phyloP scores from a whole-genome alignment of 805 yeast genomes.

The Saccharomycopsis vini region DNA sequence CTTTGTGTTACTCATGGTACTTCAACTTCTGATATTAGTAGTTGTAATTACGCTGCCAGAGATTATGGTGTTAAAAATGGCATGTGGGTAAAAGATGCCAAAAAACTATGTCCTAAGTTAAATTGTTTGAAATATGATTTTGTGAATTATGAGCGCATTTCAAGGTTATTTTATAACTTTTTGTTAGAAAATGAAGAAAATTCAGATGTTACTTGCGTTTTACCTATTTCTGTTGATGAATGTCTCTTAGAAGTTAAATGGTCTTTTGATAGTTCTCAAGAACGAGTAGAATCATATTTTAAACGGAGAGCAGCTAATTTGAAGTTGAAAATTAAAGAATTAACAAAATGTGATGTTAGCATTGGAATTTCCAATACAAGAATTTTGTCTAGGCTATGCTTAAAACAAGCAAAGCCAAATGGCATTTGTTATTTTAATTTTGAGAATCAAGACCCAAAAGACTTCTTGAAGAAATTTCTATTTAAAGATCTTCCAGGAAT shows the following conservation, averaged over 20 bases:
- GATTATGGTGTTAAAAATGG: conserved; percentile 75
- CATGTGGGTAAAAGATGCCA: conserved; percentile 77
- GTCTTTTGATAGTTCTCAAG: background rate
- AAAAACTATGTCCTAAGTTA: conserved; percentile 54
- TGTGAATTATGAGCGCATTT: conserved; percentile 55
- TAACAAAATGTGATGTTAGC: conserved; percentile 62
- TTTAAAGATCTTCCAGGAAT: conserved; percentile 36
- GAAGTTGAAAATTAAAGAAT: conserved; percentile 31
- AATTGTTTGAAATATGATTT: conserved; percentile 65
- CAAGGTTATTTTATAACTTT: conserved; percentile 55
- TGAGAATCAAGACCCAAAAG: conserved; percentile 22
- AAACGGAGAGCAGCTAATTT: conserved; percentile 26
- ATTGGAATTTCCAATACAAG: conserved; percentile 73
- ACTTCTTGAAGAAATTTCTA: conserved; percentile 30
- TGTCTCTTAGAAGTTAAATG: conserved; percentile 59
- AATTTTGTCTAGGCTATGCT: conserved; percentile 65
- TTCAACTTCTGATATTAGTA: conserved; percentile 70
- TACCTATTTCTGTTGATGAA: conserved; percentile 90
- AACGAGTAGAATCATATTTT: background rate
- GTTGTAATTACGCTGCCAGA: conserved; percentile 86
- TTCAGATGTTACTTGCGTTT: conserved; percentile 35
- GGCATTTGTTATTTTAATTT: conserved; percentile 40
- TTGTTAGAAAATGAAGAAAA: conserved; percentile 31
- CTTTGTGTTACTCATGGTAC: conserved; percentile 52
- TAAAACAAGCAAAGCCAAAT: conserved; percentile 71